These are phyloP conservation scores for Pichia sp. DNA, from an alignment of 1,139 yeast species.

Conservation along the genomic window DNA sequence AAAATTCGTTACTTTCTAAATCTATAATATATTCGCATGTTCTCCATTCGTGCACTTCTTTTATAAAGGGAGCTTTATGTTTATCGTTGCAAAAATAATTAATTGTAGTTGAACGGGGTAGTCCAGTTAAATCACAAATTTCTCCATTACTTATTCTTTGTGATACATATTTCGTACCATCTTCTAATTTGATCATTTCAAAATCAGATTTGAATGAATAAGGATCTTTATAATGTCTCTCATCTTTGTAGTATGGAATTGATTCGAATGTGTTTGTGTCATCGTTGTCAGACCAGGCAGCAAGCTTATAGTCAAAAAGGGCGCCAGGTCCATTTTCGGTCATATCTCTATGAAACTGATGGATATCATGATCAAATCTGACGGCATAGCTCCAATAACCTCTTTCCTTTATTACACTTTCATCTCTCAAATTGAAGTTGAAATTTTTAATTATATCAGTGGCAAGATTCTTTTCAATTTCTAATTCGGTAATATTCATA, in stretches of 20 bases:
- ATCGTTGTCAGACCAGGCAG: conserved; percentile 21
- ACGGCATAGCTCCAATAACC: conserved; percentile 21
- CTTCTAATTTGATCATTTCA: conserved; percentile 20
- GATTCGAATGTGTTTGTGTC: background rate
- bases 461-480: conserved; percentile 15
- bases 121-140: conserved; percentile 63
- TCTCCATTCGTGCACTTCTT: conserved; percentile 52
- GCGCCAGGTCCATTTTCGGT: background rate
- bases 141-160: conserved; percentile 58
- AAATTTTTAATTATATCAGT: conserved; percentile 15
- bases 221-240: conserved; percentile 5
- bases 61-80: conserved; percentile 30
- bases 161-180: conserved; percentile 39
- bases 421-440: conserved; percentile 2
- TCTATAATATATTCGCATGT: conserved; percentile 46
- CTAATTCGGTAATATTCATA: conserved; percentile 3
- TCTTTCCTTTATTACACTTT: background rate
- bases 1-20: conserved; percentile 14
- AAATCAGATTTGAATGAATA: conserved; percentile 20
- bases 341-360: conserved; percentile 6
- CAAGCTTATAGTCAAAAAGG: conserved; percentile 6
- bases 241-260: conserved; percentile 2
- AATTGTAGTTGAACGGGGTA: conserved; percentile 56
- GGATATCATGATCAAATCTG: conserved; percentile 10
- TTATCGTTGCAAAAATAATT: conserved; percentile 60